Percentiles rank a stretch among this genome's conserved stretches.
phyloP scores from a whole-genome alignment of 2,329 filamentous ascomycete species.

The Colletotrichum viniferum region DNA sequence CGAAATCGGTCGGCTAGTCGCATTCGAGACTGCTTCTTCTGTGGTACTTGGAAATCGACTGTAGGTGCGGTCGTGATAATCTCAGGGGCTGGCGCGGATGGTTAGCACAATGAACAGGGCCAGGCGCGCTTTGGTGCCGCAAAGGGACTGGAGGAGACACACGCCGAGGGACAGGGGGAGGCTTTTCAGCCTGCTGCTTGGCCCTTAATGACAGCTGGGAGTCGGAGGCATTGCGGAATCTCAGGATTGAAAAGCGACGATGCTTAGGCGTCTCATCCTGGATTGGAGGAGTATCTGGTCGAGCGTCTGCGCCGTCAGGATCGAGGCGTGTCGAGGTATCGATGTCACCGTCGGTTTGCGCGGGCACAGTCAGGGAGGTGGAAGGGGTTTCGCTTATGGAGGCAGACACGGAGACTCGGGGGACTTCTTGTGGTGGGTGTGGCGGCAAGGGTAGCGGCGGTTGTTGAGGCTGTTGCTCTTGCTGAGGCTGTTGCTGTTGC shows the following conservation, averaged over 20 bases:
- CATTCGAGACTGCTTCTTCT: constrained; percentile 61
- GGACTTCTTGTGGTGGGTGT: not conserved
- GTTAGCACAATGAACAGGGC: constrained; percentile 1
- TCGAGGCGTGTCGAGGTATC: constrained; percentile 9
- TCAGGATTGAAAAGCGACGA: constrained; percentile 72
- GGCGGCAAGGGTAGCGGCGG: not conserved
- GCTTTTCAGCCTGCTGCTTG: constrained; percentile 67
- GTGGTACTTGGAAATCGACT: constrained; percentile 58
- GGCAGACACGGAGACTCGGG: not conserved
- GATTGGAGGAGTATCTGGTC: constrained; percentile 53
- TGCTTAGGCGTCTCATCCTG: constrained; percentile 62
- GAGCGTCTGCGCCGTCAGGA: constrained; percentile 28
- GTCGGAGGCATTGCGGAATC: constrained; percentile 91
- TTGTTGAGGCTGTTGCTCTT: not conserved
- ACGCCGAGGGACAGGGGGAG: constrained; percentile 64
- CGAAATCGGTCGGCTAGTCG: constrained; percentile 58
- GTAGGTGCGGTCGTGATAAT: constrained; percentile 96
- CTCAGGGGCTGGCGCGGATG: constrained; percentile 54
- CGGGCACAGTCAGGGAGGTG: not conserved
- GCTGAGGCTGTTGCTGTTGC: not conserved
- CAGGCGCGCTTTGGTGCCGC: not conserved
- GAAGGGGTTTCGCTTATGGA: not conserved
- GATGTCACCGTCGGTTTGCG: not conserved
- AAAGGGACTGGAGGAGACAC: constrained; percentile 33
- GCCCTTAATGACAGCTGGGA: constrained; percentile 81